Conservation (phyloP, 768 basidiomycete species). For the Kwoniella europaea region DNA sequence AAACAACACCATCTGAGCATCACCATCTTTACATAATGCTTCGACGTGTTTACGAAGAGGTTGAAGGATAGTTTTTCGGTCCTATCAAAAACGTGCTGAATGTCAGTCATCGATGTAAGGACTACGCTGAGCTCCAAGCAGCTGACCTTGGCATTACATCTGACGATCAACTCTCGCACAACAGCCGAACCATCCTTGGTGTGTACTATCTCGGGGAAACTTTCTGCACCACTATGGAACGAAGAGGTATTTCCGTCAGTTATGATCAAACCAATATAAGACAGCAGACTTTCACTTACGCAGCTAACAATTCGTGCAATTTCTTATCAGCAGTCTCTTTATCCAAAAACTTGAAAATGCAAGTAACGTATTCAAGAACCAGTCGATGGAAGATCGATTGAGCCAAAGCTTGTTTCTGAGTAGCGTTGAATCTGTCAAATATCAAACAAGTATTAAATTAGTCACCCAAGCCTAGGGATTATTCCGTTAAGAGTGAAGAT, state of each 20-base stretch:
- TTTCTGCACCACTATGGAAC: constrained; percentile 61
- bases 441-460: neutral
- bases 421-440: constrained; percentile 76
- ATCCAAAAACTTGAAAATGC: constrained; percentile 62
- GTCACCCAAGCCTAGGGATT: neutral
- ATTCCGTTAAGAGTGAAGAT: neutral
- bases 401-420: constrained; percentile 84
- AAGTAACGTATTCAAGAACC: constrained; percentile 80
- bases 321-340: constrained; percentile 72
- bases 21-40: constrained; percentile 84
- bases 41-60: constrained; percentile 85
- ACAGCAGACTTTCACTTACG: constrained; percentile 60
- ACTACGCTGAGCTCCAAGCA: neutral
- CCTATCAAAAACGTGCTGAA: constrained; percentile 60
- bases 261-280: neutral
- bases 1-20: constrained; percentile 87
- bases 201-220: constrained; percentile 89
- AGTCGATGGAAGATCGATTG: constrained; percentile 87
- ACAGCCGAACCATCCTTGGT: constrained; percentile 87
- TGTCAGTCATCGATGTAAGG: neutral
- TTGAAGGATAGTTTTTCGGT: constrained; percentile 89
- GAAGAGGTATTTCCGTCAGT: constrained; percentile 1
- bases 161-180: constrained; percentile 81
- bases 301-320: constrained; percentile 79
- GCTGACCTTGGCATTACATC: constrained; percentile 77